These are phyloP conservation scores for Penicillium sp. DNA, from an alignment of 2,329 filamentous ascomycete species.

Conservation along the genomic window DNA sequence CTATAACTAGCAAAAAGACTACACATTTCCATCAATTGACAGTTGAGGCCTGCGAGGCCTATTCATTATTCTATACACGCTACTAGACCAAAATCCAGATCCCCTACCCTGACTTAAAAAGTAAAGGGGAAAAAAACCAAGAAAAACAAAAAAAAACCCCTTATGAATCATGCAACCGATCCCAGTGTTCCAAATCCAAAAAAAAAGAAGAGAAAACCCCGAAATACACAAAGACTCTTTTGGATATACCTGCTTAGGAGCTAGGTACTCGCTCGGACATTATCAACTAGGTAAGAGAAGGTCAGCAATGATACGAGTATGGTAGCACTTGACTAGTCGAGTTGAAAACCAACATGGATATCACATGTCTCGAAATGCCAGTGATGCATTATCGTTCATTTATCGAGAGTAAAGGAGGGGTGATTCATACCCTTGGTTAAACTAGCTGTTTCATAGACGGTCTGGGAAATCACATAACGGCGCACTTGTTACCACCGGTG, in stretches of 20 bases:
- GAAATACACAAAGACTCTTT: background rate
- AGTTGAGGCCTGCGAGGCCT: slow-evolving; percentile 3
- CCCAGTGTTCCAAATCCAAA: slow-evolving; percentile 13
- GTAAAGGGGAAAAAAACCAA: no score
- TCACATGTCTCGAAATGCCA: background rate
- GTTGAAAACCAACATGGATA: background rate
- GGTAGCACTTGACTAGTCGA: background rate
- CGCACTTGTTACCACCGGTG: slow-evolving; percentile 72
- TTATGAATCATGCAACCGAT: slow-evolving; percentile 17
- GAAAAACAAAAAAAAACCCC: slow-evolving; percentile 7
- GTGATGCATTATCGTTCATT: background rate
- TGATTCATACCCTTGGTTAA: background rate
- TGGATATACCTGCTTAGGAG: background rate
- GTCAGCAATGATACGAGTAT: background rate
- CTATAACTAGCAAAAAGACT: no score
- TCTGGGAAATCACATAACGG: slow-evolving; percentile 65
- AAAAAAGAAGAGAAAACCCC: background rate
- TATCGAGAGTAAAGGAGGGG: background rate
- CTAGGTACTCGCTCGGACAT: background rate
- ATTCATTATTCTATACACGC: slow-evolving; percentile 25
- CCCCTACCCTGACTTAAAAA: slow-evolving; percentile 8
- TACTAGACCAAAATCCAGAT: slow-evolving; percentile 15
- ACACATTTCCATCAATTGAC: background rate
- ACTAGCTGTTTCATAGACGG: background rate
- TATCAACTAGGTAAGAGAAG: background rate